Evolutionary conservation across 257 asterid genomes (phyloP).

Genomic region (Solanum virginianum): DNA sequence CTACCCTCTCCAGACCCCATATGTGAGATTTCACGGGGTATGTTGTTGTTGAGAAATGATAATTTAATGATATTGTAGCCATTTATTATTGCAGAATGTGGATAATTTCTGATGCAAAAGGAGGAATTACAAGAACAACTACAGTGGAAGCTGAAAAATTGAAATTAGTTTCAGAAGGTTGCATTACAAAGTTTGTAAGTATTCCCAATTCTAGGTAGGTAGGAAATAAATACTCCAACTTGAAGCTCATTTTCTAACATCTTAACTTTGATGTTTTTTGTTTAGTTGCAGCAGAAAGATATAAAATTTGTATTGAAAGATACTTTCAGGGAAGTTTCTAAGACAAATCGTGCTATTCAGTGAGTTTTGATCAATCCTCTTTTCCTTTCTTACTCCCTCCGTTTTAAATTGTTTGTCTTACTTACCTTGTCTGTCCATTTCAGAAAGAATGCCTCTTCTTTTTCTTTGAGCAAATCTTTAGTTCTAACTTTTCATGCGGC

Average conservation of each 20-base stretch:
- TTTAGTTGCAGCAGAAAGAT: conserved; percentile 26
- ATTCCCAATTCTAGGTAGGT: neutral
- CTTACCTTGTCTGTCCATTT: too few species aligned
- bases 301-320: conserved; percentile 37
- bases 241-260: neutral
- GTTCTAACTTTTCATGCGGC: too few species aligned
- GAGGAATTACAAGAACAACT: conserved; percentile 51
- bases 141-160: conserved; percentile 50
- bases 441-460: too few species aligned
- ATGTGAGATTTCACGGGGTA: too few species aligned
- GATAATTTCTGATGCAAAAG: conserved; percentile 45
- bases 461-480: too few species aligned
- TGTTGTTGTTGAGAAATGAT: neutral
- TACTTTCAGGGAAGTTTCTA: conserved; percentile 37
- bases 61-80: neutral
- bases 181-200: conserved; percentile 62
- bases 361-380: conserved; percentile 12
- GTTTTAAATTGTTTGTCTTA: too few species aligned
- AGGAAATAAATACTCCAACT: neutral
- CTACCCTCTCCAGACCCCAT: neutral
- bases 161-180: conserved; percentile 63
- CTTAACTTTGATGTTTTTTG: neutral
- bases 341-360: conserved; percentile 38
- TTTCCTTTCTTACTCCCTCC: neutral
- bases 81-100: conserved; percentile 32